phyloP scores from a whole-genome alignment of 2,329 filamentous ascomycete species.

The Fusarium pseudonygamai region DNA sequence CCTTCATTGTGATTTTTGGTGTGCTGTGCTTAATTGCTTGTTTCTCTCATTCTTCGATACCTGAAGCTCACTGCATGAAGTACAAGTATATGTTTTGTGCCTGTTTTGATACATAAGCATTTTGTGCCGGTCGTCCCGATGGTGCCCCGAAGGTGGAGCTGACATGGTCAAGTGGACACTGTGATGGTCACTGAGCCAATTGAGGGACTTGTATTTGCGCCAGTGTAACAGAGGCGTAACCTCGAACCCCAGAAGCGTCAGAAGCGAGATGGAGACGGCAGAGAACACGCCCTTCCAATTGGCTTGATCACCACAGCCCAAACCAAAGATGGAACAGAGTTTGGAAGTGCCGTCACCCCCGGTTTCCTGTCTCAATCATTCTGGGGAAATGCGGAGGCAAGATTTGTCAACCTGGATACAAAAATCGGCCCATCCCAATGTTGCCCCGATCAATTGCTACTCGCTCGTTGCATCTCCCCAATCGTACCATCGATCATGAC shows the following conservation, averaged over 20 bases:
- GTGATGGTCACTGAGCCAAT: not conserved
- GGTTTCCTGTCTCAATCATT: not conserved
- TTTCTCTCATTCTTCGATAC: not conserved
- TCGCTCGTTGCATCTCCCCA: not conserved
- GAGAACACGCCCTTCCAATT: not conserved
- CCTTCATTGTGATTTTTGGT: conserved; percentile 36
- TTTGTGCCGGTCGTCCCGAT: not conserved
- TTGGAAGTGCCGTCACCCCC: not conserved
- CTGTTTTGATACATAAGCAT: not conserved
- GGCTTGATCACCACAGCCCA: not conserved
- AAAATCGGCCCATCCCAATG: conserved; percentile 7
- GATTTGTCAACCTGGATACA: not conserved
- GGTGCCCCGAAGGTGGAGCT: not conserved
- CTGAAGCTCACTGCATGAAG: not conserved
- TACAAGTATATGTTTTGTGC: not conserved
- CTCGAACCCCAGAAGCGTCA: not conserved
- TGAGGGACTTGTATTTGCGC: not conserved
- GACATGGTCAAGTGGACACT: not conserved
- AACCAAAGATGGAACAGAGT: not conserved
- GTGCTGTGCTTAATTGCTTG: not conserved
- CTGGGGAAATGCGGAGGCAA: not conserved
- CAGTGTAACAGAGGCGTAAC: not conserved
- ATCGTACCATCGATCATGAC: not conserved
- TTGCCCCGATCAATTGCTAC: not conserved
- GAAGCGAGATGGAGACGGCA: not conserved